phyloP scores from a whole-genome alignment of 1,284 basidiomycete genomes.

The Psilocybe mexicana region DNA sequence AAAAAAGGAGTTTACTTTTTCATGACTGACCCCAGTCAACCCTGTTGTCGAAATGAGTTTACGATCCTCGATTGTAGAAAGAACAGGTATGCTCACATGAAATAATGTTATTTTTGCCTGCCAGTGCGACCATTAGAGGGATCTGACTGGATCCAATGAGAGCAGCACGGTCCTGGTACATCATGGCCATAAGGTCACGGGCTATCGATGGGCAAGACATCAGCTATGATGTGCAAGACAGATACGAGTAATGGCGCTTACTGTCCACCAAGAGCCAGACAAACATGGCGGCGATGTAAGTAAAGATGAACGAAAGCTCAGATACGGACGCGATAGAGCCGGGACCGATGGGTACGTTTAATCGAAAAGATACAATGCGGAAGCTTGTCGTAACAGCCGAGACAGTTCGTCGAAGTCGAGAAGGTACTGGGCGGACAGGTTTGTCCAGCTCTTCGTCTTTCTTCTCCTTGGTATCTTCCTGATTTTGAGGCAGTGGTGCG shows the following conservation, averaged over 20 bases:
- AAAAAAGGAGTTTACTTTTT: slow-evolving; percentile 25
- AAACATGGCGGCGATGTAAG: slow-evolving; percentile 44
- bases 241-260: slow-evolving; percentile 26
- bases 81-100: slow-evolving; percentile 26
- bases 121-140: slow-evolving; percentile 32
- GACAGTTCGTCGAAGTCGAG: slow-evolving; percentile 34
- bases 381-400: slow-evolving; percentile 38
- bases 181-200: slow-evolving; percentile 27
- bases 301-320: slow-evolving; percentile 43
- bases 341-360: slow-evolving; percentile 40
- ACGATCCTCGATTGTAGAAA: no score
- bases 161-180: slow-evolving; percentile 34
- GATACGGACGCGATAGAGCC: slow-evolving; percentile 36
- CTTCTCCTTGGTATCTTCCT: slow-evolving; percentile 10
- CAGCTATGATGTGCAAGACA: not conserved
- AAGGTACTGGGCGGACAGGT: not conserved
- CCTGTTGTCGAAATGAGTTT: slow-evolving; percentile 14
- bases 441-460: slow-evolving; percentile 19
- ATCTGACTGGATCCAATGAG: slow-evolving; percentile 34
- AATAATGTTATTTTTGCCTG: slow-evolving; percentile 36
- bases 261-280: slow-evolving; percentile 44
- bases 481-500: slow-evolving; percentile 2
- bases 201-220: slow-evolving; percentile 19
- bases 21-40: slow-evolving; percentile 35
- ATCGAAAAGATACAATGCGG: slow-evolving; percentile 44